Conservation (phyloP, 257 asterid species). For the Agastache rugosa region DNA sequence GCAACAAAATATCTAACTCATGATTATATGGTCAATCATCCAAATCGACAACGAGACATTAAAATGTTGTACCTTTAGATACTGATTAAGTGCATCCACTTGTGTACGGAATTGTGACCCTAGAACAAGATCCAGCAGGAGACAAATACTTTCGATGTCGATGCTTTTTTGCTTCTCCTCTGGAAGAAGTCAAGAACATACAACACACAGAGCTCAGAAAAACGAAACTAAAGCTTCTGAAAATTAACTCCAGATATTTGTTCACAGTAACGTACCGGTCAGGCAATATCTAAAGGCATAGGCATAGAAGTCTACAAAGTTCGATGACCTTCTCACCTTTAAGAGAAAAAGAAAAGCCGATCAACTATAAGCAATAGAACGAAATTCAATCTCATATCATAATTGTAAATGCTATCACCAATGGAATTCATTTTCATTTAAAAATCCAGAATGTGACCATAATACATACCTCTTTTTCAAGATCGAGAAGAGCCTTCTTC, state of each 20-base stretch:
- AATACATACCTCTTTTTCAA: conserved; percentile 70
- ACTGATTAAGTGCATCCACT: conserved; percentile 70
- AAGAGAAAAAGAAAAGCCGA: conserved; percentile 28
- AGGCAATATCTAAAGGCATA: conserved; percentile 76
- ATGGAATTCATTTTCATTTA: conserved; percentile 6
- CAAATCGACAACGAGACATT: not conserved
- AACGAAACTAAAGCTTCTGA: not conserved
- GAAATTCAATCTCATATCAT: conserved; percentile 15
- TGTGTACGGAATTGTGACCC: conserved; percentile 64
- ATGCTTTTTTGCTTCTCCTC: conserved; percentile 86
- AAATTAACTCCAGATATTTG: conserved; percentile 13
- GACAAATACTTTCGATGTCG: conserved; percentile 75
- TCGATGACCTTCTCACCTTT: conserved; percentile 69
- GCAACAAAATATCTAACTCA: not conserved
- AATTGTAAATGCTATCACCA: not conserved
- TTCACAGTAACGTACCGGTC: conserved; percentile 55
- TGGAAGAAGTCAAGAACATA: conserved; percentile 40
- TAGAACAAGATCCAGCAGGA: conserved; percentile 74
- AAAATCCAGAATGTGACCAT: not conserved
- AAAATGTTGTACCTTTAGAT: conserved; percentile 63
- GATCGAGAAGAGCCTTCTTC: conserved; percentile 62
- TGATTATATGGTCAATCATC: not conserved
- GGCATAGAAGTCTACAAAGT: conserved; percentile 68
- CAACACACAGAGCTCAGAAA: conserved; percentile 27
- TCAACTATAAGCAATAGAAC: conserved; percentile 17